Evolutionary conservation across 768 basidiomycete genomes (phyloP).

Genomic region (Lactarius vividus): DNA sequence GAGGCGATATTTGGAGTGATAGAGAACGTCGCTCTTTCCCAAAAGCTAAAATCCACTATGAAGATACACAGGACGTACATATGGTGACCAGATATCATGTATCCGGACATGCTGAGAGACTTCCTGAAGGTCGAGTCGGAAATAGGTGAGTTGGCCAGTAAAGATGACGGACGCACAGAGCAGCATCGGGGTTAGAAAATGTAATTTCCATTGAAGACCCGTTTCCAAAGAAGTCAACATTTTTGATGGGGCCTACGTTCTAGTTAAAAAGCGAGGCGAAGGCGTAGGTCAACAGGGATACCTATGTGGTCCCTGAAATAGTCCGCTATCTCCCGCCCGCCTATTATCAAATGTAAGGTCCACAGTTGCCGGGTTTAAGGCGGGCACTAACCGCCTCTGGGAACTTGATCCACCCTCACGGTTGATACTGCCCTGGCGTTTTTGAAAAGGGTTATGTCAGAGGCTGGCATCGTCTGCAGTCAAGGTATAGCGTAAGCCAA

Average conservation of each 20-base stretch:
- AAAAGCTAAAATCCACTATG: background rate
- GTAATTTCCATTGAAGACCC: conserved; percentile 49
- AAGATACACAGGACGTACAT: conserved; percentile 45
- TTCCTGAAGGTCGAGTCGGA: conserved; percentile 43
- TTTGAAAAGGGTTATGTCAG: conserved; percentile 20
- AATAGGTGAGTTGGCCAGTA: conserved; percentile 16
- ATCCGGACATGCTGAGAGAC: conserved; percentile 65
- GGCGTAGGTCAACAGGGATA: conserved; percentile 31
- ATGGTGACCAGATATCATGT: conserved; percentile 50
- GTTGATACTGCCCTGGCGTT: conserved; percentile 20
- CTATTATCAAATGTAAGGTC: conserved; percentile 31
- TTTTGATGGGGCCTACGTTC: conserved; percentile 18
- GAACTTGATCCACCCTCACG: conserved; percentile 24
- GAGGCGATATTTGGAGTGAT: background rate
- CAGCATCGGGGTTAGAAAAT: conserved; percentile 52
- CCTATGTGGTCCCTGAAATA: conserved; percentile 60
- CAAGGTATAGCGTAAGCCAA: background rate
- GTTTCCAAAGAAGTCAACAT: conserved; percentile 22
- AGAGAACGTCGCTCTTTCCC: background rate
- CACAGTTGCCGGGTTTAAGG: background rate
- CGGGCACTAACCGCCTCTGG: conserved; percentile 21
- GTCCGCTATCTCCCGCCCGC: conserved; percentile 48
- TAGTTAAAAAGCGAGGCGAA: conserved; percentile 4
- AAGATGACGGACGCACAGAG: conserved; percentile 42
- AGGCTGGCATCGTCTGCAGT: conserved; percentile 1